Evolutionary conservation across 1,284 basidiomycete genomes (phyloP), one percentile per base, ranked within the genome.

Genomic region (Ganoderma multipileum): DNA sequence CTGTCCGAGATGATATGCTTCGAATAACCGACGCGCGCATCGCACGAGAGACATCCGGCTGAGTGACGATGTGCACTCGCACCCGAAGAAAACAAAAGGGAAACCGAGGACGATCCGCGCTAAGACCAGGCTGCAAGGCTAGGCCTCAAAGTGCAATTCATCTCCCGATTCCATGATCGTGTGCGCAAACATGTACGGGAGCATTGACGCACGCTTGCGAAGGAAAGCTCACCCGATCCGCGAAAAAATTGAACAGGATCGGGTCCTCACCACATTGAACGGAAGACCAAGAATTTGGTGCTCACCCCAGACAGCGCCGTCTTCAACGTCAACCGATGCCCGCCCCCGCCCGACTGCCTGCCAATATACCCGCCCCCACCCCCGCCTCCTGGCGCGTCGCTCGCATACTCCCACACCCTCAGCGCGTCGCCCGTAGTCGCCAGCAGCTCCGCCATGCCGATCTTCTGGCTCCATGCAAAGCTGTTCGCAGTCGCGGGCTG

Each of bases 351-450:
- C 8, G 87, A 80, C 74, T 87, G 89, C 76, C 91, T 83, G 54
- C 93, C 94, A 30, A 95, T 92, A 79, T 91, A 95, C 69, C 83
- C 85, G 8, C 90, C 88, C 55, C 86, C 62, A 3, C 83, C 85
- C 8, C 90, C 88, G 55, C 86, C 62, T 9, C 62, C 80, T n/a
- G 88, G 83, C 68, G 82, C 85, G 76, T 92, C 88, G 79, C 86
- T 86, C 75, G 85, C 83, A 74, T 93, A 94, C 79, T 97, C 95
- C 90, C 94, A 98, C 70, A 98, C 87, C 72, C 95, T 85, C 76
- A 98, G 79, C 65, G 95, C 93, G 78, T 98, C 96, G 30, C 94
- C 94, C 0, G 95, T 96, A 5, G 95, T 97, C 16, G 96, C 96
- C 20, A 98, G 84, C 63, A 97, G 81, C 80, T 98, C 96, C 54